Conservation (phyloP, 2,329 filamentous ascomycete species). For the Aureobasidium namibiae region DNA sequence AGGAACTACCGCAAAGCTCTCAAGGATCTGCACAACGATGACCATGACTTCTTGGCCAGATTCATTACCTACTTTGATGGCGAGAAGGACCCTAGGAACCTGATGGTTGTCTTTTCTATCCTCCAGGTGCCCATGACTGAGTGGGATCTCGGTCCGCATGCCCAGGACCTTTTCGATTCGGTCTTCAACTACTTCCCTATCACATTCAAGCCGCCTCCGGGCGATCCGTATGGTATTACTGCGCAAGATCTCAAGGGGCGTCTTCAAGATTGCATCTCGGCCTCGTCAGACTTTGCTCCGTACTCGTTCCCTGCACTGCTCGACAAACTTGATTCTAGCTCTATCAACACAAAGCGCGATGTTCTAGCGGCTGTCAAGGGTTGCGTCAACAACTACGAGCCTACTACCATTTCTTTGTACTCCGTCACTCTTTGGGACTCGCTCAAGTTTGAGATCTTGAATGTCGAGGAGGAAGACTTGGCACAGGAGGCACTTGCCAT, state of each 20-base stretch:
- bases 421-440: constrained; percentile 60
- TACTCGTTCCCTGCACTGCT: constrained; percentile 59
- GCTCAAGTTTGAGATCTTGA: constrained; percentile 61
- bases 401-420: constrained; percentile 51
- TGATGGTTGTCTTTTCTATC: constrained; percentile 64
- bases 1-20: constrained; percentile 52
- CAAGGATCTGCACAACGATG: constrained; percentile 45
- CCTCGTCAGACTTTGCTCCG: constrained; percentile 55
- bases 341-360: constrained; percentile 61
- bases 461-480: constrained; percentile 58
- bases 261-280: constrained; percentile 55
- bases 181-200: constrained; percentile 68
- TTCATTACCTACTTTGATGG: constrained; percentile 59
- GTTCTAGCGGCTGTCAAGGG: constrained; percentile 55
- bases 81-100: constrained; percentile 60
- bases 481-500: constrained; percentile 50
- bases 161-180: constrained; percentile 56
- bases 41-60: constrained; percentile 48
- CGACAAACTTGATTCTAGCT: constrained; percentile 62
- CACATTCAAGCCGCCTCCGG: constrained; percentile 60
- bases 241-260: constrained; percentile 59
- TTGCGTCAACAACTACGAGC: constrained; percentile 52
- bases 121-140: constrained; percentile 59
- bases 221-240: constrained; percentile 62
- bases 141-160: constrained; percentile 55